Percentiles rank a stretch among this genome's conserved stretches.
These are phyloP conservation scores for Fusarium oligoseptatum DNA, from an alignment of 2,329 filamentous ascomycete species.

Conservation along the genomic window DNA sequence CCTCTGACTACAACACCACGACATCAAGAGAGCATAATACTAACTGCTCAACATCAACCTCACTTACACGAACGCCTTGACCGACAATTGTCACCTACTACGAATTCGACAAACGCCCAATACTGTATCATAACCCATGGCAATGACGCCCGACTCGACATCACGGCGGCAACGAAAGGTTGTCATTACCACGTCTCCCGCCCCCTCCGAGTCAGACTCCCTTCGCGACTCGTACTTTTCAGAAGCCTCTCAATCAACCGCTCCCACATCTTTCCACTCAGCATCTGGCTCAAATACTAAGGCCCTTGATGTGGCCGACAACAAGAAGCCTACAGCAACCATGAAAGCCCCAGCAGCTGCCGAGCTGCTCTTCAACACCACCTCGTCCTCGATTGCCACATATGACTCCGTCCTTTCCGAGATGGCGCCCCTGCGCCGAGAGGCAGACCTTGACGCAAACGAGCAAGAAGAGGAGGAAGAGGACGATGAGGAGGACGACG, in stretches of 20 bases:
- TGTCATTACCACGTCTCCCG: slow-evolving; percentile 43
- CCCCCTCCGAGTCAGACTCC: slow-evolving; percentile 44
- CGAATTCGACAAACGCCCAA: slow-evolving; percentile 11
- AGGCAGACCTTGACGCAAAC: slow-evolving; percentile 33
- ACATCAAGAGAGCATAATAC: slow-evolving; percentile 4
- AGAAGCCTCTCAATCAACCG: slow-evolving; percentile 45
- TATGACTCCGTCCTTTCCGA: slow-evolving; percentile 77
- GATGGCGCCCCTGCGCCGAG: slow-evolving; percentile 44
- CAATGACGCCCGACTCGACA: slow-evolving; percentile 40
- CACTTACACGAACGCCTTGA: slow-evolving; percentile 30
- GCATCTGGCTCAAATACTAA: slow-evolving; percentile 43
- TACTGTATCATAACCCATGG: slow-evolving; percentile 14
- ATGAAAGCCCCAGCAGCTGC: slow-evolving; percentile 22
- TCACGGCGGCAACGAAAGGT: slow-evolving; percentile 44
- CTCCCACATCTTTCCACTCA: slow-evolving; percentile 47
- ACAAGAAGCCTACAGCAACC: slow-evolving; percentile 24
- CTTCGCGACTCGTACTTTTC: slow-evolving; percentile 47
- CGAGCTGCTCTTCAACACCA: slow-evolving; percentile 36
- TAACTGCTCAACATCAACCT: slow-evolving; percentile 14
- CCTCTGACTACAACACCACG: slow-evolving; percentile 12
- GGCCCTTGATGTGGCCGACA: slow-evolving; percentile 20
- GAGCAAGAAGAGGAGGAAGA: slow-evolving; percentile 43
- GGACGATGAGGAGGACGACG: slow-evolving; percentile 31
- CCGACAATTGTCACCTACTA: slow-evolving; percentile 10
- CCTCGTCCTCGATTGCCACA: slow-evolving; percentile 76